A percentile compares a stretch with the other conserved stretches of the same genome.
Evolutionary conservation across 2,329 filamentous ascomycete genomes (phyloP).

Genomic region (Nothophoma quercina): DNA sequence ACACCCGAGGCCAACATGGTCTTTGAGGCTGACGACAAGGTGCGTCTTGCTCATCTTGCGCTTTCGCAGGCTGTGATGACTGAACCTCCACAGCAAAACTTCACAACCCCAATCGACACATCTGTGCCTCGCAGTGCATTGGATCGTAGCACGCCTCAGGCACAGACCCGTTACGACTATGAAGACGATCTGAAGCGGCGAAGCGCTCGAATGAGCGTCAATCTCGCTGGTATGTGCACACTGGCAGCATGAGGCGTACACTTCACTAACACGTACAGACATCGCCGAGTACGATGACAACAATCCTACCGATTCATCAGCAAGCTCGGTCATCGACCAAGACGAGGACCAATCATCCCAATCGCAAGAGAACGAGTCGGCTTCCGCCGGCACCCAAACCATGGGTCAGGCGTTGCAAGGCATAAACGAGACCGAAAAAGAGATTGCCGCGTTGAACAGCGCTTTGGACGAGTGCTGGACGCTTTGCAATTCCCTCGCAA

Average conservation of each 20-base stretch:
- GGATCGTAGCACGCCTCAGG: constrained; percentile 80
- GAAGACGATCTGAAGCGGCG: constrained; percentile 62
- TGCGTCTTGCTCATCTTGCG: constrained; percentile 37
- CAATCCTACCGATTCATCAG: constrained; percentile 37
- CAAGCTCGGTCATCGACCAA: constrained; percentile 42
- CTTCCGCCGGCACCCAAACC: constrained; percentile 41
- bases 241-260: constrained; percentile 30
- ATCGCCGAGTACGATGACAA: constrained; percentile 56
- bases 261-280: constrained; percentile 45
- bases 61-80: constrained; percentile 30
- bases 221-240: constrained; percentile 71
- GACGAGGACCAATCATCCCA: constrained; percentile 43
- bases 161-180: constrained; percentile 81
- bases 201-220: constrained; percentile 70
- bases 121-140: constrained; percentile 60
- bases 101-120: constrained; percentile 77
- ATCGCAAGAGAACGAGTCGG: constrained; percentile 39
- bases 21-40: constrained; percentile 47
- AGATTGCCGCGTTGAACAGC: constrained; percentile 73
- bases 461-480: constrained; percentile 92
- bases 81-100: constrained; percentile 52
- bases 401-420: constrained; percentile 63
- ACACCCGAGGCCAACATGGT: constrained; percentile 50
- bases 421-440: constrained; percentile 66
- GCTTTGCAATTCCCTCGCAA: constrained; percentile 88